A percentile compares a stretch with the other conserved stretches of the same genome.
Evolutionary conservation across 1,284 basidiomycete species (phyloP).

Genomic region (Crucibulum cyathiforme): DNA sequence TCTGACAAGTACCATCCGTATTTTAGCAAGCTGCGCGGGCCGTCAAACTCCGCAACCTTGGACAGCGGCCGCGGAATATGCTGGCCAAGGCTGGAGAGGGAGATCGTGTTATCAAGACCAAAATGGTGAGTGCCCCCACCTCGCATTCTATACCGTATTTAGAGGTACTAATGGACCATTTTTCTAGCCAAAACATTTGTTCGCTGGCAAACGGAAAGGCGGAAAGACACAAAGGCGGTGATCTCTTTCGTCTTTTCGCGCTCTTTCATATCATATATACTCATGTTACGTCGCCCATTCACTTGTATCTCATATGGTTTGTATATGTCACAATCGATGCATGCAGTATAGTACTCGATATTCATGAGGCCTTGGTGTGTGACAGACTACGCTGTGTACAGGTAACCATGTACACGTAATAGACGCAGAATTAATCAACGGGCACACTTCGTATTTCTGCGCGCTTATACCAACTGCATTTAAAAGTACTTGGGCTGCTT

Average conservation of each 20-base stretch:
- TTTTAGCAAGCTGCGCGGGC: slow-evolving; percentile 82
- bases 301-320: background rate
- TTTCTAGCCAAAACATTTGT: slow-evolving; percentile 82
- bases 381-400: too few species aligned
- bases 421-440: too few species aligned
- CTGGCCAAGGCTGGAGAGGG: slow-evolving; percentile 89
- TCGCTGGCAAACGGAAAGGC: slow-evolving; percentile 86
- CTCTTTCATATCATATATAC: slow-evolving; percentile 8
- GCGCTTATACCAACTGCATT: too few species aligned
- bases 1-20: slow-evolving; percentile 6
- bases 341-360: background rate
- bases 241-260: slow-evolving; percentile 15
- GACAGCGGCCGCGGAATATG: slow-evolving; percentile 85
- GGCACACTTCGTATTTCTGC: too few species aligned
- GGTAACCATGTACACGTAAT: too few species aligned
- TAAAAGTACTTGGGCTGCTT: too few species aligned
- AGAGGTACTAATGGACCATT: slow-evolving; percentile 7
- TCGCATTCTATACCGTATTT: slow-evolving; percentile 4
- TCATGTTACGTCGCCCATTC: background rate
- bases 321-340: background rate
- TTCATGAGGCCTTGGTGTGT: background rate
- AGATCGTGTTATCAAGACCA: slow-evolving; percentile 80
- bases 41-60: slow-evolving; percentile 80
- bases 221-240: slow-evolving; percentile 87
- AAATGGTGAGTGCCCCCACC: slow-evolving; percentile 65